Conservation (phyloP, 176 grass and related monocot genomes). For the Puya raimondii region DNA sequence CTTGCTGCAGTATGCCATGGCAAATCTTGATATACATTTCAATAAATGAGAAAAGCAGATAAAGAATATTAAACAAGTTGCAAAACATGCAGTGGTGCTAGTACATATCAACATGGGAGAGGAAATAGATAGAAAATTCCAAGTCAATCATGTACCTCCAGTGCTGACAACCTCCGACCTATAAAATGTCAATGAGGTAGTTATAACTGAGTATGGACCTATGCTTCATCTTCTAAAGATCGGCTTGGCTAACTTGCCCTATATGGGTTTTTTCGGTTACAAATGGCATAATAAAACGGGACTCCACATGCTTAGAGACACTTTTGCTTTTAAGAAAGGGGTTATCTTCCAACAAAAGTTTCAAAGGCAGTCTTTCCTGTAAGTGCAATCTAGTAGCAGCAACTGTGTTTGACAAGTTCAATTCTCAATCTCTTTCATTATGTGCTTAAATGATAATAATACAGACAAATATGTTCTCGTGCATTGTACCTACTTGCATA, state of each 20-base stretch:
- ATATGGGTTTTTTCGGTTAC: not conserved
- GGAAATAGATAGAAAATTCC: not conserved
- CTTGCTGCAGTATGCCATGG: slow-evolving; percentile 22
- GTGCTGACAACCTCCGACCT: not conserved
- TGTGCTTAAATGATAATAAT: too few relatives aligned
- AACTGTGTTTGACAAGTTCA: too few relatives aligned
- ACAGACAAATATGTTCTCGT: too few relatives aligned
- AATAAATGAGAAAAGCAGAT: slow-evolving; percentile 12
- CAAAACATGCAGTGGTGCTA: not conserved
- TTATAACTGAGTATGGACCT: not conserved
- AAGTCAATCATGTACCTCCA: not conserved
- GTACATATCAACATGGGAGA: slow-evolving; percentile 6
- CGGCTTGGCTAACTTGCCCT: not conserved
- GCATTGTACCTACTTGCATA: too few relatives aligned
- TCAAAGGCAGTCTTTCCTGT: too few relatives aligned
- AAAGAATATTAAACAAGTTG: slow-evolving; percentile 6
- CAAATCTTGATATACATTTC: slow-evolving; percentile 1
- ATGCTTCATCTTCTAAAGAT: not conserved
- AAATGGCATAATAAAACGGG: too few relatives aligned
- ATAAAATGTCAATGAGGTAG: not conserved
- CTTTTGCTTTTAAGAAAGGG: too few relatives aligned
- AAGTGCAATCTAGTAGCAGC: too few relatives aligned
- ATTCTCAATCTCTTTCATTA: too few relatives aligned
- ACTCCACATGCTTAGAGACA: too few relatives aligned
- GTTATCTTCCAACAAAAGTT: too few relatives aligned